A percentile compares a stretch with the other conserved stretches of the same genome.
Conservation (phyloP, 2,329 filamentous ascomycete species). For the Trichoderma pleuroti region DNA sequence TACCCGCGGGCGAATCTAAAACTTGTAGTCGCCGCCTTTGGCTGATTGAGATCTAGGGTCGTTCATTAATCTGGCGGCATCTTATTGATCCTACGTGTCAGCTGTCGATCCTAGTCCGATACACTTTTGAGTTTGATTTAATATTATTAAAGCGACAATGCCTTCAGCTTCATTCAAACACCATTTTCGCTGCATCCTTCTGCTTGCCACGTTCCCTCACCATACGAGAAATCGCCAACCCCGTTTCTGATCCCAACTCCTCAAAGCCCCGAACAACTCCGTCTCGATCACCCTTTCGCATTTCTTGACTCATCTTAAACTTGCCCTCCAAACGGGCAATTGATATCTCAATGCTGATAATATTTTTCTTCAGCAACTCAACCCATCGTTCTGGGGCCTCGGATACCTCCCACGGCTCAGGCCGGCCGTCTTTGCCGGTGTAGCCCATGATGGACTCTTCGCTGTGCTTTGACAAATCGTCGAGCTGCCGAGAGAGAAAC, state of each 20-base stretch:
- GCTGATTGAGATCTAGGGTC: not conserved
- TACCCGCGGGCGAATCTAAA: not conserved
- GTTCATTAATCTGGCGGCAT: not conserved
- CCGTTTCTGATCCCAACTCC: not conserved
- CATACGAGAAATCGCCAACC: not conserved
- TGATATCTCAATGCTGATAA: not conserved
- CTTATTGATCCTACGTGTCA: not conserved
- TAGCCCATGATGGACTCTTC: not conserved
- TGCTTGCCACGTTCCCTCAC: not conserved
- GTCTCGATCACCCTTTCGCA: not conserved
- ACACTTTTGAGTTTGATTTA: not conserved
- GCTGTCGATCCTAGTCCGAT: not conserved
- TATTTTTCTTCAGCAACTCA: not conserved
- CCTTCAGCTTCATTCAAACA: not conserved
- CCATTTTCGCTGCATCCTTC: not conserved
- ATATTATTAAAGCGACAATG: not conserved
- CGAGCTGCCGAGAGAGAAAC: not conserved
- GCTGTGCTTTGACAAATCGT: not conserved
- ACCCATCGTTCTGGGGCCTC: not conserved
- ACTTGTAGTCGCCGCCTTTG: not conserved
- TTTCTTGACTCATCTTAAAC: not conserved
- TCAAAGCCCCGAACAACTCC: not conserved
- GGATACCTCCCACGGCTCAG: not conserved
- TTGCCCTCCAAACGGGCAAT: not conserved
- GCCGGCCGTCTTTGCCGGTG: not conserved